phyloP scores from a whole-genome alignment of 2,329 filamentous ascomycete genomes.

The Fusarium piperis region DNA sequence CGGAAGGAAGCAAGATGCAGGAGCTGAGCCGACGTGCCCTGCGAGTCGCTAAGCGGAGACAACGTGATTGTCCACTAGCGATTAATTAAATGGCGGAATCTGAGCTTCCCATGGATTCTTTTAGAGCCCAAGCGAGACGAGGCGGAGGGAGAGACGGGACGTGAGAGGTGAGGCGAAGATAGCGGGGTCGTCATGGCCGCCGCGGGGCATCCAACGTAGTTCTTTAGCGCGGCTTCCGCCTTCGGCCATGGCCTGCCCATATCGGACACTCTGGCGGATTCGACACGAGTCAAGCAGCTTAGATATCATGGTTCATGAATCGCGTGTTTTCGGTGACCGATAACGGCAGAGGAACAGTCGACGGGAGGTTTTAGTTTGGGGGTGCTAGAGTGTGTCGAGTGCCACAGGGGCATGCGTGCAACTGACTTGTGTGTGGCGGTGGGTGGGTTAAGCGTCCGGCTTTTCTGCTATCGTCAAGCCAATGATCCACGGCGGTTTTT shows the following conservation, averaged over 20 bases:
- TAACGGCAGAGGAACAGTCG: neutral
- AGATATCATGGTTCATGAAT: constrained; percentile 22
- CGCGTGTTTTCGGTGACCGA: constrained; percentile 2
- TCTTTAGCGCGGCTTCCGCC: constrained; percentile 24
- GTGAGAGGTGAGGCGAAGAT: neutral
- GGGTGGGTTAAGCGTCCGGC: neutral
- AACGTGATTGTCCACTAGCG: constrained; percentile 18
- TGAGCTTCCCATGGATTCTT: constrained; percentile 18
- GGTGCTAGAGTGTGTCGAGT: neutral
- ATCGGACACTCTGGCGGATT: neutral
- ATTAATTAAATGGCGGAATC: constrained; percentile 23
- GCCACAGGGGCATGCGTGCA: neutral
- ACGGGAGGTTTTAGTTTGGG: neutral
- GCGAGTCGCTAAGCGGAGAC: constrained; percentile 6
- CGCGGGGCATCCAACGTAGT: constrained; percentile 22
- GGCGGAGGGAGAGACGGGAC: constrained; percentile 9
- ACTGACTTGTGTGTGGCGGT: neutral
- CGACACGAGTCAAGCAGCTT: constrained; percentile 23
- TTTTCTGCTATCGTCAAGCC: neutral
- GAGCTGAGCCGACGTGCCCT: constrained; percentile 1
- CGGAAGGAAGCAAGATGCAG: constrained; percentile 7
- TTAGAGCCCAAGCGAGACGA: constrained; percentile 23
- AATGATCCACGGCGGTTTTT: neutral
- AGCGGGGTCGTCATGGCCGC: constrained; percentile 28
- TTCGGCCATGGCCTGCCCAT: constrained; percentile 6